These are phyloP conservation scores for Candida bentonensis DNA, from an alignment of 805 yeast species.

Conservation along the genomic window DNA sequence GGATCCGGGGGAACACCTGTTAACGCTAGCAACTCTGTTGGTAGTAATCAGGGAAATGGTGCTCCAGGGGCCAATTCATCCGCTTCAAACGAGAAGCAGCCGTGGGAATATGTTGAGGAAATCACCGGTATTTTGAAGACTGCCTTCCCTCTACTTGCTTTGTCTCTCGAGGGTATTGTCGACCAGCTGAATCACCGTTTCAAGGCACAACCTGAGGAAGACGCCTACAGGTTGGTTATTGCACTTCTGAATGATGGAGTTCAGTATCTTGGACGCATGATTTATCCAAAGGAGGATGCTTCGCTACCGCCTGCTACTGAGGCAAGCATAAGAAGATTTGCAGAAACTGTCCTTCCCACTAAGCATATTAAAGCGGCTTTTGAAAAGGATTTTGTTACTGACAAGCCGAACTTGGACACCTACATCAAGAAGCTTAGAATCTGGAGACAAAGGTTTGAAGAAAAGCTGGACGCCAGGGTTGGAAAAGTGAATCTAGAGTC, in stretches of 20 bases:
- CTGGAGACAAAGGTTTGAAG: conserved; percentile 91
- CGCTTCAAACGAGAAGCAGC: conserved; percentile 38
- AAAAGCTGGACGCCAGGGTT: conserved; percentile 75
- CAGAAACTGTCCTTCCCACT: conserved; percentile 75
- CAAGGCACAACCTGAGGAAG: conserved; percentile 90
- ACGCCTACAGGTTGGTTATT: conserved; percentile 83
- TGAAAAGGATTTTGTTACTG: conserved; percentile 76
- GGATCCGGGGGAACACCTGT: conserved; percentile 1
- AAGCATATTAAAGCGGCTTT: conserved; percentile 79
- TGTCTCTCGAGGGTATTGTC: conserved; percentile 85
- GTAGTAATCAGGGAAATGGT: conserved; percentile 4
- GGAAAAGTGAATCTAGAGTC: conserved; percentile 72
- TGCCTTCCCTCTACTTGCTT: conserved; percentile 85
- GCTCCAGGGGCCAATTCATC: conserved; percentile 5
- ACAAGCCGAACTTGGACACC: conserved; percentile 77
- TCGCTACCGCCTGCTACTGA: conserved; percentile 84
- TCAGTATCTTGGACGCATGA: conserved; percentile 72
- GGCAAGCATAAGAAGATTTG: conserved; percentile 73
- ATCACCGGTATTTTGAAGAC: conserved; percentile 92
- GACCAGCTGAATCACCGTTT: conserved; percentile 91
- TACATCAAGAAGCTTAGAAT: conserved; percentile 70
- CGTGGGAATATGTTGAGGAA: conserved; percentile 89
- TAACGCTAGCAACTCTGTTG: conserved; percentile 5
- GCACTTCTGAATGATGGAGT: conserved; percentile 90
- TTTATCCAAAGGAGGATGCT: conserved; percentile 79